Evolutionary conservation across 148 eudicot species (phyloP).

Genomic region (Persicaria tinctoria): DNA sequence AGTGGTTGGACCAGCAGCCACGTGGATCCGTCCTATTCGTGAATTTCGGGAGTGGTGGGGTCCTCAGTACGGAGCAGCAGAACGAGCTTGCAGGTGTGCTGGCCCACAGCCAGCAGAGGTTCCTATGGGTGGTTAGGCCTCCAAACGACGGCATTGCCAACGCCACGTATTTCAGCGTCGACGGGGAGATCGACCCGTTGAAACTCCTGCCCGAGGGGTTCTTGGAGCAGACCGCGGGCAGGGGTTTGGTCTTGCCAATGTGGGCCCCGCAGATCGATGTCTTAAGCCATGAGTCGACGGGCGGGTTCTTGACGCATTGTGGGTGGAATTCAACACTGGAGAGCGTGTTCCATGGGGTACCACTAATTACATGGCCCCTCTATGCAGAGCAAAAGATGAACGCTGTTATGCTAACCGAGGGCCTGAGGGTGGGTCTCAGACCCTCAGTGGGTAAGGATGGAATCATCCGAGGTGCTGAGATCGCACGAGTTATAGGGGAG

Average conservation of each 20-base stretch:
- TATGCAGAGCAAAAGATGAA: slow-evolving; percentile 40
- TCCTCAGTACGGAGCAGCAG: slow-evolving; percentile 38
- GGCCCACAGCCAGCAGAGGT: slow-evolving; percentile 46
- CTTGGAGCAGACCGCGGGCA: slow-evolving; percentile 37
- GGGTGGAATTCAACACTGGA: slow-evolving; percentile 56
- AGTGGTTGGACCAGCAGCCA: slow-evolving; percentile 52
- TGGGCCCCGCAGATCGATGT: slow-evolving; percentile 56
- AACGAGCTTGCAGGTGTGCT: slow-evolving; percentile 43
- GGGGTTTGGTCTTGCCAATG: slow-evolving; percentile 29
- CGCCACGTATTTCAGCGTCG: slow-evolving; percentile 29
- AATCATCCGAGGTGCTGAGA: slow-evolving; percentile 20
- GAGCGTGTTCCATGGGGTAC: slow-evolving; percentile 43
- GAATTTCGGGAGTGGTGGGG: slow-evolving; percentile 65
- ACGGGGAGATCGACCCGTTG: slow-evolving; percentile 26
- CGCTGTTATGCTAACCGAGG: slow-evolving; percentile 31
- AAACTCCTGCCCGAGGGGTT: slow-evolving; percentile 45
- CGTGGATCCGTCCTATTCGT: slow-evolving; percentile 45
- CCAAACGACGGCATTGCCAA: slow-evolving; percentile 32
- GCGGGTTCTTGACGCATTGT: slow-evolving; percentile 53
- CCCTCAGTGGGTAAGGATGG: slow-evolving; percentile 24
- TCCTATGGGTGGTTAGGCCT: slow-evolving; percentile 44
- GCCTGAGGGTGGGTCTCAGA: slow-evolving; percentile 36
- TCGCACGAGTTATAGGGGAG: slow-evolving; percentile 27
- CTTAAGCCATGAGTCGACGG: slow-evolving; percentile 33
- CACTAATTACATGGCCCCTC: slow-evolving; percentile 50